phyloP scores from a whole-genome alignment of 2,329 filamentous ascomycete genomes.

The Phyllosticta citriasiana region DNA sequence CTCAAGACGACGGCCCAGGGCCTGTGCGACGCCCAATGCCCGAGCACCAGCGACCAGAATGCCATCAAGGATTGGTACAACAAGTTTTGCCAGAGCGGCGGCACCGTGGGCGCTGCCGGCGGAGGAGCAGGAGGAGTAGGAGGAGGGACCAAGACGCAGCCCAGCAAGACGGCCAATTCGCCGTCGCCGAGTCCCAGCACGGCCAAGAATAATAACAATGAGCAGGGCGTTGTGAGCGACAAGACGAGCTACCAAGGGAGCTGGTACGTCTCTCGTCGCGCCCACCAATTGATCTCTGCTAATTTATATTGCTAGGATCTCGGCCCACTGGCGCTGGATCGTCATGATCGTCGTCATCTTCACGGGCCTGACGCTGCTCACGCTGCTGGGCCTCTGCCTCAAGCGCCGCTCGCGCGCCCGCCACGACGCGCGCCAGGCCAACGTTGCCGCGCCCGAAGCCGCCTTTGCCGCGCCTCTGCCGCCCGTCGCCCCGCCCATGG shows the following conservation, averaged over 20 bases:
- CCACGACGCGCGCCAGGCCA: conserved; percentile 41
- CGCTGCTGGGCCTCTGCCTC: conserved; percentile 52
- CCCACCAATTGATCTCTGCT: neutral
- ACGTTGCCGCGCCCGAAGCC: conserved; percentile 2
- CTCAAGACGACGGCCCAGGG: conserved; percentile 46
- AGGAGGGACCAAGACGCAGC: neutral
- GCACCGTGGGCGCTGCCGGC: conserved; percentile 24
- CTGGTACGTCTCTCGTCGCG: conserved; percentile 13
- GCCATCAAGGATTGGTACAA: conserved; percentile 63
- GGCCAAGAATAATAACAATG: conserved; percentile 15
- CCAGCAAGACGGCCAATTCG: neutral
- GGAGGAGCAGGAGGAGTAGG: neutral
- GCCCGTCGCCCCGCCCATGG: conserved; percentile 3
- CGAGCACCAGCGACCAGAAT: conserved; percentile 40
- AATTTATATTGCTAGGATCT: conserved; percentile 42
- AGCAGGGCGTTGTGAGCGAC: conserved; percentile 16
- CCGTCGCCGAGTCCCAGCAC: conserved; percentile 15
- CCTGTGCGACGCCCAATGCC: conserved; percentile 54
- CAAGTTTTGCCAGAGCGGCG: conserved; percentile 43
- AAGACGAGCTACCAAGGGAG: conserved; percentile 13
- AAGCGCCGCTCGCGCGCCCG: conserved; percentile 64
- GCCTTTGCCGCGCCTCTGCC: neutral
- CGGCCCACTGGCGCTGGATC: conserved; percentile 68
- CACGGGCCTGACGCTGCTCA: conserved; percentile 54
- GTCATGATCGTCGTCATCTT: conserved; percentile 69